Percentiles rank a stretch among this genome's conserved stretches.
These are phyloP conservation scores for Austropuccinia psidii DNA, from an alignment of 1,284 basidiomycete genomes.

Conservation along the genomic window DNA sequence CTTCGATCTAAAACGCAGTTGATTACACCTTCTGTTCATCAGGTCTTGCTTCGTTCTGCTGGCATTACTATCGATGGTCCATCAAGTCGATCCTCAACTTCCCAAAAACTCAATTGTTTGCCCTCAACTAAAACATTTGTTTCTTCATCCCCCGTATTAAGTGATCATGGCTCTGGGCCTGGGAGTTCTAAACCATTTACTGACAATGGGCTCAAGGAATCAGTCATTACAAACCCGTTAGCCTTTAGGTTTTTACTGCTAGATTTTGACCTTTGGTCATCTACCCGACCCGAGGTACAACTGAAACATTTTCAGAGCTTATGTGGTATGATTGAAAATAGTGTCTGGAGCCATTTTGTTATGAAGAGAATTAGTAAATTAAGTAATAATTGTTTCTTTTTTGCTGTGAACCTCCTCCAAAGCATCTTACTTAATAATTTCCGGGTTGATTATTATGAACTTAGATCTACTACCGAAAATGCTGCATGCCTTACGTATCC, in stretches of 20 bases:
- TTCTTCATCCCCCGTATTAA: neutral
- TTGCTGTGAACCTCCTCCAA: neutral
- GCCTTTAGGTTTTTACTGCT: constrained; percentile 76
- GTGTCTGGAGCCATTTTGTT: constrained; percentile 52
- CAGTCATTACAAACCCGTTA: constrained; percentile 69
- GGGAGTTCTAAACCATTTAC: neutral
- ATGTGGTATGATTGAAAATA: constrained; percentile 60
- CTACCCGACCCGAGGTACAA: constrained; percentile 62
- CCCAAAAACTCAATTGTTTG: neutral
- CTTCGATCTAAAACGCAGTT: constrained; percentile 65
- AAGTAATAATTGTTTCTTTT: constrained; percentile 26
- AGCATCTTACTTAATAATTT: neutral
- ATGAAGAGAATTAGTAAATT: constrained; percentile 43
- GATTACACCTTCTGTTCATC: constrained; percentile 55
- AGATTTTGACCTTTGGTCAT: constrained; percentile 84
- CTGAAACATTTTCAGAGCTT: constrained; percentile 72
- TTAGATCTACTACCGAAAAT: constrained; percentile 66
- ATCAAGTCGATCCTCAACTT: neutral
- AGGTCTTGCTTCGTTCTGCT: constrained; percentile 23
- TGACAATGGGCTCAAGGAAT: constrained; percentile 49
- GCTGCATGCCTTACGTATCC: constrained; percentile 68
- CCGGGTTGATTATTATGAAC: neutral
- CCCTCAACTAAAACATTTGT: no score
- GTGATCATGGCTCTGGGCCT: neutral
- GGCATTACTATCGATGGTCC: constrained; percentile 25